A percentile compares a stretch with the other conserved stretches of the same genome.
phyloP scores from a whole-genome alignment of 208 protist species.

The Tritrichomonas foetus region DNA sequence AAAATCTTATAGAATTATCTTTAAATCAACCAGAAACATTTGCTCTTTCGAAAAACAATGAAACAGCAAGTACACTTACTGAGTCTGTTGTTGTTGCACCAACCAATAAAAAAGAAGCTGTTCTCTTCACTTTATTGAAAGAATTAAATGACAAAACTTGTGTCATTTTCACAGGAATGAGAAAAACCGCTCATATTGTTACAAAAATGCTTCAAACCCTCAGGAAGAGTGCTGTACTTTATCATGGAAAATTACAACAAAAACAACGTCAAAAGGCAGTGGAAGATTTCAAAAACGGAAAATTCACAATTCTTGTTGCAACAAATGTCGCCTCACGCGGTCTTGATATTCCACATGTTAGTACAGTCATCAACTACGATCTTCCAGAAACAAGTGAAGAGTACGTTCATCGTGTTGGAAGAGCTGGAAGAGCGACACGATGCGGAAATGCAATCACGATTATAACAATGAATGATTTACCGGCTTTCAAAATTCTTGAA shows the following conservation, averaged over 20 bases:
- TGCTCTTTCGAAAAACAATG: constrained; percentile 56
- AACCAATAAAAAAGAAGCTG: constrained; percentile 62
- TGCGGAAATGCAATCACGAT: neutral
- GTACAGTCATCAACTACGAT: constrained; percentile 74
- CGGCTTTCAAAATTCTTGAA: neutral
- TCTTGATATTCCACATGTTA: constrained; percentile 67
- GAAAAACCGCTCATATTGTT: neutral
- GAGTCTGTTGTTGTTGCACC: constrained; percentile 58
- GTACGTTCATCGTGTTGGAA: constrained; percentile 46
- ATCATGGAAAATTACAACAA: constrained; percentile 39
- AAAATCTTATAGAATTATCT: constrained; percentile 66
- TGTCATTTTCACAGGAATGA: constrained; percentile 67
- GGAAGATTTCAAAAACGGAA: constrained; percentile 64
- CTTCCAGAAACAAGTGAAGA: constrained; percentile 64
- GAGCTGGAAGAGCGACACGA: constrained; percentile 40
- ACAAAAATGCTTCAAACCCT: neutral
- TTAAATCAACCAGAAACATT: constrained; percentile 57
- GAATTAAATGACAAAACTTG: constrained; percentile 61
- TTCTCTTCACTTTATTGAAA: constrained; percentile 58
- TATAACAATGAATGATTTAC: neutral
- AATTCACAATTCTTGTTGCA: constrained; percentile 67
- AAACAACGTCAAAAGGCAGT: constrained; percentile 62
- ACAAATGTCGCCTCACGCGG: constrained; percentile 76
- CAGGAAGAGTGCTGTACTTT: neutral
- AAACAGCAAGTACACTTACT: constrained; percentile 53